Conservation (phyloP, 805 yeast genomes). For the Schwanniomyces yamadae region DNA sequence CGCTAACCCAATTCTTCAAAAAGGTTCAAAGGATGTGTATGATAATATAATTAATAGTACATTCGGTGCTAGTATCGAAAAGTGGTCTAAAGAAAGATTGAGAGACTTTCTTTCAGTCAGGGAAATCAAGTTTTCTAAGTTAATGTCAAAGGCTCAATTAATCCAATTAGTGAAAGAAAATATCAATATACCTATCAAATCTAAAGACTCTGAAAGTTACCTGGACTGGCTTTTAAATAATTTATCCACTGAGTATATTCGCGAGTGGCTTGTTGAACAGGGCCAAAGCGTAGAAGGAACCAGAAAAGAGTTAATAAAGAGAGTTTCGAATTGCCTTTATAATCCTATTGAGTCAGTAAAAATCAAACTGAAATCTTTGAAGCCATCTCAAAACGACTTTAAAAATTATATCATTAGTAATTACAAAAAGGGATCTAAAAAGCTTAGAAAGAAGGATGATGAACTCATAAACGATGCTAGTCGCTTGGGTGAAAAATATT, state of each 20-base stretch:
- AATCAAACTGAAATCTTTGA: slow-evolving; percentile 18
- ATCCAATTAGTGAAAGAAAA: slow-evolving; percentile 37
- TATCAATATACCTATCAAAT: slow-evolving; percentile 16
- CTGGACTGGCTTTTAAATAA: slow-evolving; percentile 34
- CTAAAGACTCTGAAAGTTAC: slow-evolving; percentile 19
- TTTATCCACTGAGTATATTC: slow-evolving; percentile 36
- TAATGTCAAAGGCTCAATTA: slow-evolving; percentile 40
- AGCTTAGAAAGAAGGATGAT: slow-evolving; percentile 8
- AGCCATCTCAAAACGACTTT: slow-evolving; percentile 17
- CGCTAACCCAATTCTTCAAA: slow-evolving; percentile 34
- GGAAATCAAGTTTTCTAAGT: slow-evolving; percentile 35
- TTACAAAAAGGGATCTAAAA: slow-evolving; percentile 13
- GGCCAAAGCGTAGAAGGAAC: slow-evolving; percentile 22
- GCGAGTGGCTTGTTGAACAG: slow-evolving; percentile 39
- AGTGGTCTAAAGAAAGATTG: slow-evolving; percentile 48
- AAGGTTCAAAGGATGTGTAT: slow-evolving; percentile 26
- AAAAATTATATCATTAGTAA: slow-evolving; percentile 17
- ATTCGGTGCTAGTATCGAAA: slow-evolving; percentile 44
- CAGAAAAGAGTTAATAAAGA: slow-evolving; percentile 22
- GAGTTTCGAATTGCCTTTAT: slow-evolving; percentile 13
- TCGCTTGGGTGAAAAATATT: slow-evolving; percentile 18
- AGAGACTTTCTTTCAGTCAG: slow-evolving; percentile 42
- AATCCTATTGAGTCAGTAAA: slow-evolving; percentile 10
- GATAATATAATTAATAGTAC: slow-evolving; percentile 44
- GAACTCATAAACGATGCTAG: slow-evolving; percentile 8